Evolutionary conservation across 164 flowering plant genomes (phyloP), one percentile per base, ranked within the genome.

Genomic region (Liriodendron chinense): DNA sequence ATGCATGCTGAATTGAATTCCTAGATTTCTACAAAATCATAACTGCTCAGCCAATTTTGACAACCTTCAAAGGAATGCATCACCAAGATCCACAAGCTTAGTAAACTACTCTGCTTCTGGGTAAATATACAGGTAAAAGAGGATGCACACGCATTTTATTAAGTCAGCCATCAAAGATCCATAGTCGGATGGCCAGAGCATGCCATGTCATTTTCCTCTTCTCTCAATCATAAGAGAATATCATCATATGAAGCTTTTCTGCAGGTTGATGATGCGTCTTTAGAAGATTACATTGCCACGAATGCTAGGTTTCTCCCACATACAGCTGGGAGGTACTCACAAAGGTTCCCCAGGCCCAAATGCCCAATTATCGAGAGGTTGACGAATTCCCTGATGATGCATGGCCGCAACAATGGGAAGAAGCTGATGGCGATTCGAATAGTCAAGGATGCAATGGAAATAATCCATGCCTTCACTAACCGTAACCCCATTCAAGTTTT

Each of bases 311-410:
- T 43, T 66, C 71, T 82, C 0, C 84, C 84, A 0, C 84, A 82
- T 68, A 79, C 84, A 8, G 84, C 81, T 26, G 84, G 84, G 43
- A 65, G 84, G 64, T 82, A 79, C 67, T 78, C 84, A 1, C 79
- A 82, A 69, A 76, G 84, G 69, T 79, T 82, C 76, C 72, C 82
- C 25, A 82, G 79, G 76, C 78, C 84, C 14, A 81, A 82, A 25
- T 82, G 84, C 73, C 84, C 84, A 20, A 79, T 82, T 71, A 78
- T 82, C 34, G 84, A 82, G 79, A 75, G 85, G 71, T 65, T 82
- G 81, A 82, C 85, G 4, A 82, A 82, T 68, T 82, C 85, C 12
- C 78, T 82, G 13, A 82, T 82, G 85, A 82, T 82, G 85, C 85
- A 82, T 20, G 85, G 85, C 9, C 75, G 85, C 13, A 82, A 82